Evolutionary conservation across 192 early-diverging fungal genomes (phyloP), one percentile per base, ranked within the genome.

Genomic region (Chytriomyces hyalinus): DNA sequence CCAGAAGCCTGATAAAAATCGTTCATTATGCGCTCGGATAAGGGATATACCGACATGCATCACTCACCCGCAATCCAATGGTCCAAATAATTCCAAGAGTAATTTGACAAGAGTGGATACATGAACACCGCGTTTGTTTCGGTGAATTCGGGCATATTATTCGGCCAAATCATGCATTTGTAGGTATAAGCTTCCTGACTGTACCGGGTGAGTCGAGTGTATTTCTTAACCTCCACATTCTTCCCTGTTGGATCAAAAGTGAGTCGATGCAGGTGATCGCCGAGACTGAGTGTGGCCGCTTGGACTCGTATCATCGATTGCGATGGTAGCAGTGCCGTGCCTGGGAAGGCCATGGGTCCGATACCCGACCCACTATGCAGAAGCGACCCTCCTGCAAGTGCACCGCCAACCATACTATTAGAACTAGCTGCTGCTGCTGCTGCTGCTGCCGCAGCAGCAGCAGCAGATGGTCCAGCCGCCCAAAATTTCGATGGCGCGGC

Each of bases 51-150:
- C 36, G 36, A 36, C 13, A n/a, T 57, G 53, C 53, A 57, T 13
- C 15, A 1, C 13, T 57, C 28, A 70, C 69, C 69, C 24, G 69
- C 69, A n/a, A 97, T 91, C 36, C 96, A 83, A 66, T 92, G 92
- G 81, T 99, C 97, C 36, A 97, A 84, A 53, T 92, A 94, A 76
- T 97, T 99, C 97, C 97, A 99, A 47, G 93, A 92, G 80, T 96
- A 95, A 53, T 90, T 85, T 5, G 90, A 81, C 22, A 93, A 73
- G 10, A 81, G 81, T 15, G 97, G 92, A 81, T 98, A 97, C 6
- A 74, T 67, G 70, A 99, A 99, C 0, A 73, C 82, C 13, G 93
- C 81, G 0, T 69, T 75, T 44, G 90, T 81, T 1, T 82, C 76
- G 60, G 80, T 51, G 78, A 96, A 99, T 4, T 80, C 83, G 15